phyloP scores from a whole-genome alignment of 2,329 filamentous ascomycete species.

The Colletotrichum theobromicola region DNA sequence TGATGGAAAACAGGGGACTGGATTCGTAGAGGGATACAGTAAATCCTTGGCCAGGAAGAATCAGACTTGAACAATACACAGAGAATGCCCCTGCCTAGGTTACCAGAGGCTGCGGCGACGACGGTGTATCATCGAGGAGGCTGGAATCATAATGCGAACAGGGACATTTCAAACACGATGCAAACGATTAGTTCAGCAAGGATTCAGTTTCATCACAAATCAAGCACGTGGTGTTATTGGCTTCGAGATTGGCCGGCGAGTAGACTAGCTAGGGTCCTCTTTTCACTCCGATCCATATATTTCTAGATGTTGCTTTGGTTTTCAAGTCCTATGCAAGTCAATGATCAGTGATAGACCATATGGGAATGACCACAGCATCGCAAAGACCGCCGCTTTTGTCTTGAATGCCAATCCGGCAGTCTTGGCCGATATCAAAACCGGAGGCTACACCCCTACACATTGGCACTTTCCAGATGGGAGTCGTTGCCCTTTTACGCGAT shows the following conservation, averaged over 20 bases:
- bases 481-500: background rate
- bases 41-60: background rate
- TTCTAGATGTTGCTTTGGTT: background rate
- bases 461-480: background rate
- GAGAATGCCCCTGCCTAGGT: too few species aligned
- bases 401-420: background rate
- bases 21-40: background rate
- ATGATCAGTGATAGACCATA: background rate
- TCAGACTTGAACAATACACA: background rate
- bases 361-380: background rate
- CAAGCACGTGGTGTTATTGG: background rate
- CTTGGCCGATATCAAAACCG: background rate
- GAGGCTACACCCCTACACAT: background rate
- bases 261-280: background rate
- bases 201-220: background rate
- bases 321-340: background rate
- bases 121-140: background rate
- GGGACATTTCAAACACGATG: background rate
- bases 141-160: background rate
- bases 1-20: fast-evolving
- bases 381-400: background rate
- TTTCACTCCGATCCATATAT: background rate
- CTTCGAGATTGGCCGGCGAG: background rate
- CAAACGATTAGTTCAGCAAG: background rate
- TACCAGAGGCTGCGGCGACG: too few species aligned